Base-by-base conservation (phyloP, 2,329 filamentous ascomycete genomes). In the Paecilomyces sp. region DNA sequence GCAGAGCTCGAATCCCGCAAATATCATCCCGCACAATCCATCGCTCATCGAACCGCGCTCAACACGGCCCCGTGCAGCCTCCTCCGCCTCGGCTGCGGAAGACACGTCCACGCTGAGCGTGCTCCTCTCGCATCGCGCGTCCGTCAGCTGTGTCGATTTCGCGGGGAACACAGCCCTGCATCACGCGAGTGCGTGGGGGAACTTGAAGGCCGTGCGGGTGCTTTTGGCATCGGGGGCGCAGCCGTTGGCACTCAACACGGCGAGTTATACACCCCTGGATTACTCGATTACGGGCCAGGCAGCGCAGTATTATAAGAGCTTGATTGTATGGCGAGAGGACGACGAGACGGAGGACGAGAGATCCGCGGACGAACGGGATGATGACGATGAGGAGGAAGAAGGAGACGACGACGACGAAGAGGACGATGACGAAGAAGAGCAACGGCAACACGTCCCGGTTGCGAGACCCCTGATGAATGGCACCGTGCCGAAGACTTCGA, bases 81-180 rank as follows among this genome's bases (percentile, higher is more conserved):
- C 41, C n/a, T 47, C 41, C 8, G 41, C 41, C 8, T 47, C 41
- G 18, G 58, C 67, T 1, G 62, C 67, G 6, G 69, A 71, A 60
- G 66, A 70, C 54, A 68, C 67, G 30, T 60, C 60, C 34, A 67
- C 67, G 9, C 65, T 74, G 22, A 64, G 65, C 33, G 65, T 61
- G 7, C 62, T 75, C 9, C 63, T 74, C 6, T 63, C 64, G 3
- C 63, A 67, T 47, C 62, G 65, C 18, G 69, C 68, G 0, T 82
- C 83, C 2, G 81, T 89, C 6, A 79, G 79, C 54, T 78, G 81
- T 31, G 79, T 81, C 3, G 91, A 96, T 68, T 68, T 81, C 1
- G 83, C 88, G 60, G 91, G 91, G n/a, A 94, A 95, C 71, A 95
- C 91, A 2, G 89, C 91, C 0, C 79, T 96, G 52, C 91, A 96